Evolutionary conservation across 305 asterid species (phyloP).

Genomic region (Fraxinus velutina): DNA sequence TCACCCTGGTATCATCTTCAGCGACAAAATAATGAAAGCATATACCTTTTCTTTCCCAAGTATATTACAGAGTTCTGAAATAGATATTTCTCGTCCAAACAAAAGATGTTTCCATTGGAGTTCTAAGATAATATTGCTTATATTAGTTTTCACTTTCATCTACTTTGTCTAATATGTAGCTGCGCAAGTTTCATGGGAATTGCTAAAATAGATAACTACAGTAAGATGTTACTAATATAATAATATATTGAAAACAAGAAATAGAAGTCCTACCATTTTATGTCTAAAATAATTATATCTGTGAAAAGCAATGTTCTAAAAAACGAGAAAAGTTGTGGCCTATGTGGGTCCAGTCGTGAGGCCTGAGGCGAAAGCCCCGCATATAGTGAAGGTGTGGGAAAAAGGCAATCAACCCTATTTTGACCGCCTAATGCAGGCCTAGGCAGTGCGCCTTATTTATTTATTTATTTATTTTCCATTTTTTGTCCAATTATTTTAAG

Average conservation of each 20-base stretch:
- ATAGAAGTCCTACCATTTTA: background rate
- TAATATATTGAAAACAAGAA: background rate
- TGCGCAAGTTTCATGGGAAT: background rate
- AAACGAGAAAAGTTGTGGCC: background rate
- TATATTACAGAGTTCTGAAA: background rate
- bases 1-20: background rate
- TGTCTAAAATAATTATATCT: background rate
- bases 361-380: background rate
- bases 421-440: background rate
- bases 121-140: background rate
- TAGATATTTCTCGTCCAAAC: background rate
- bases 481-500: background rate
- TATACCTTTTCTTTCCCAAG: background rate
- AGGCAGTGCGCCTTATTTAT: background rate
- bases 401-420: background rate
- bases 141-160: background rate
- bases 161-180: background rate
- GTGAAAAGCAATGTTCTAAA: background rate
- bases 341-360: background rate
- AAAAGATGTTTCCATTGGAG: background rate
- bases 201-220: background rate
- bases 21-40: slow-evolving; percentile 12
- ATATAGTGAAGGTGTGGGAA: background rate
- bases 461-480: background rate
- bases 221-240: background rate